Evolutionary conservation across 1,139 yeast species (phyloP), one percentile per base, ranked within the genome.

Genomic region (Groenewaldozyma auringiensis): DNA sequence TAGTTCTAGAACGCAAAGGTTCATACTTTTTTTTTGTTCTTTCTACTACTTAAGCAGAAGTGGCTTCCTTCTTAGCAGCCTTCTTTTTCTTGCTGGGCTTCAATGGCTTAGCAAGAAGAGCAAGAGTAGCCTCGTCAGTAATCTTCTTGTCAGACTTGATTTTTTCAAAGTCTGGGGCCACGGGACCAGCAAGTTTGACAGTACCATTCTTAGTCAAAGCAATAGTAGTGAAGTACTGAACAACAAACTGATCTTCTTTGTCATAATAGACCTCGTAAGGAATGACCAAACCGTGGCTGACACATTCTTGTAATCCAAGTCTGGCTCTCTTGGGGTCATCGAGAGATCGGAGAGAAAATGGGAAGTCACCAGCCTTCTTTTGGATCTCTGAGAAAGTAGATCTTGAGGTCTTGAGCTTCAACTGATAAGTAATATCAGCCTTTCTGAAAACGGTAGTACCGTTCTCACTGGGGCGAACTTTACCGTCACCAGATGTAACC

Each of bases 151-250:
- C 84, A 46, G 83, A 68, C 60, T 74, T 70, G 67, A 81, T 72
- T 50, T 69, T 64, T 53, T 77, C 70, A 53, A 81, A 77, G 54
- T 70, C 68, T 29, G 76, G 63, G 34, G 57, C 51, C 27, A 58
- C 54, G 8, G 86, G 83, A 22, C 76, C 70, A 43, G 89, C 77
- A 59, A 80, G 74, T 69, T 76, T 79, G 56, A 81, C 78, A 56
- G 81, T 71, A 47, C 92, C 92, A 59, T 77, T 78, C 67, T 79
- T 79, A 63, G 89, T 83, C 57, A 84, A 66, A 44, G 85, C 89
- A 59, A 83, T 76, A 42, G 94, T 84, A 54, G 88, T 79, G 69
- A 80, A 83, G 65, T 71, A 80, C 68, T 83, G 88, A 36, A 85
- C 87, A 57, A 83, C 75, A 52, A 64, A 69, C 62, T 79, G 83